Evolutionary conservation across 768 basidiomycete genomes (phyloP).

Genomic region (Trichaptum fuscoviolaceum): DNA sequence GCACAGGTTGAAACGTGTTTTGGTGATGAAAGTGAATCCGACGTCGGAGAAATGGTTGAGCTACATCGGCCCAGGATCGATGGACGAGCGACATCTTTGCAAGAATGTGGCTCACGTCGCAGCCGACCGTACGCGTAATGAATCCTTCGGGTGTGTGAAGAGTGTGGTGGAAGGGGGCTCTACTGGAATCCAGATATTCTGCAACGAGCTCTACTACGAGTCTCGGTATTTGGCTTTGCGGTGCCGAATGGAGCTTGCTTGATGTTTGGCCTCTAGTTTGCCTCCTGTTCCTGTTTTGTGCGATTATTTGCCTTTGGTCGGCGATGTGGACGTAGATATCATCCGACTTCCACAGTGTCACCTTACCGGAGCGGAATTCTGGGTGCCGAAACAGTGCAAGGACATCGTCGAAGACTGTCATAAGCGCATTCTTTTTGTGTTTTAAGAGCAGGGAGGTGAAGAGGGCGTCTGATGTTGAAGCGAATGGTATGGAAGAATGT

Average conservation of each 20-base stretch:
- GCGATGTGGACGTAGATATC: neutral
- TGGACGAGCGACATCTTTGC: neutral
- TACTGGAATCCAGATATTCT: neutral
- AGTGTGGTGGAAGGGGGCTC: neutral
- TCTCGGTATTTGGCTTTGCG: neutral
- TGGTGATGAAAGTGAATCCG: neutral
- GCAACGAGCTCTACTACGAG: neutral
- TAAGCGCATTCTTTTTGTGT: neutral
- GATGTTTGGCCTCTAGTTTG: neutral
- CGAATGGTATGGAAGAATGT: neutral
- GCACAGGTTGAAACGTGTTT: neutral
- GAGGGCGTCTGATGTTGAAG: neutral
- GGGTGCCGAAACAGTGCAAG: neutral
- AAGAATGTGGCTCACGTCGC: neutral
- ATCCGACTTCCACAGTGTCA: neutral
- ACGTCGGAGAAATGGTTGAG: neutral
- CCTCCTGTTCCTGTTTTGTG: neutral
- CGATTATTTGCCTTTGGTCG: neutral
- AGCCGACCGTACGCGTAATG: too few species aligned
- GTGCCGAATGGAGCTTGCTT: neutral
- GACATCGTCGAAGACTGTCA: neutral
- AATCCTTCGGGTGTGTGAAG: too few species aligned
- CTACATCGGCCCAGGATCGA: neutral
- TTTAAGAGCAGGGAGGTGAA: neutral
- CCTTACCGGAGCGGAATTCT: neutral